Evolutionary conservation across 179 eudicot genomes (phyloP), one percentile per base, ranked within the genome.

Genomic region (Patellifolia procumbens): DNA sequence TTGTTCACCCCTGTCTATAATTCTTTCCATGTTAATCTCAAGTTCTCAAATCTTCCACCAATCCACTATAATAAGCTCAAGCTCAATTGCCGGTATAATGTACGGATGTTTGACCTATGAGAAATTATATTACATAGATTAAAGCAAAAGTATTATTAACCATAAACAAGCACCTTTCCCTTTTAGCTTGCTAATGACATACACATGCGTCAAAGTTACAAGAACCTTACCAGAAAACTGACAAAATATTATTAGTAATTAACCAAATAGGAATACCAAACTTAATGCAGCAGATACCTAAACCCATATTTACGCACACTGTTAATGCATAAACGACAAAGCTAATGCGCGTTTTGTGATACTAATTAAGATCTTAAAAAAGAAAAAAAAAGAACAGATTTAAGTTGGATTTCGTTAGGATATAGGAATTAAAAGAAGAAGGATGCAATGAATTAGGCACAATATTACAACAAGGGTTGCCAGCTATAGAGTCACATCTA

Each of bases 221-320:
- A n/a, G n/a, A n/a, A n/a, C n/a, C n/a, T n/a, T n/a, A n/a, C n/a
- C n/a, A n/a, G n/a, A n/a, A n/a, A n/a, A 31, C 6, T 63, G 20
- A 31, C 11, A 15, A 31, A 31, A 9, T 3, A 4, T n/a, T n/a
- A n/a, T n/a, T n/a, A 59, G 64, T 59, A 39, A 9, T n/a, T 7
- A 53, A 26, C 64, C 35, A 26, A 59, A 24, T 59, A 12, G 11
- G 17, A 59, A 7, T 59, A 59, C 15, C 29, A 24, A 11, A 22
- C 64, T 26, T 59, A 26, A 10, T 10, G 64, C 64, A 59, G 64
- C 64, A 59, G 64, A 24, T 59, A 59, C 64, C 64, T 7, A 59
- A 28, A 26, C 64, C 64, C 19, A 59, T 59, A 2, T 28, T 59
- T 59, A 59, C 64, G 64, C 5, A 15, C 1, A 22, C 12, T 8